phyloP scores from a whole-genome alignment of 2,329 filamentous ascomycete genomes.

The Dactylonectria estremocensis region DNA sequence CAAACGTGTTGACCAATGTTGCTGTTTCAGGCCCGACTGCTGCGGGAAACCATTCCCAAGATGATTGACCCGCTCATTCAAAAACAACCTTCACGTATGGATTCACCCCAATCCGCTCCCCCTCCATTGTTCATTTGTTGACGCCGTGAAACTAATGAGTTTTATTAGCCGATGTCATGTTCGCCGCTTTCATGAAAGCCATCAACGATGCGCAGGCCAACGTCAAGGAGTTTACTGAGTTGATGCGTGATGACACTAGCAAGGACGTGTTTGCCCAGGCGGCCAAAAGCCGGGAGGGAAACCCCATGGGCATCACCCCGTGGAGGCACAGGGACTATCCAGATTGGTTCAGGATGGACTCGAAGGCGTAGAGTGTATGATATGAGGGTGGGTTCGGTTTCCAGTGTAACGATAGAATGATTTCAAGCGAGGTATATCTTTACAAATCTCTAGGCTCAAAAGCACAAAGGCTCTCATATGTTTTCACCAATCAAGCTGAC shows the following conservation, averaged over 20 bases:
- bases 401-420: constrained; percentile 20
- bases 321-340: constrained; percentile 74
- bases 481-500: not conserved
- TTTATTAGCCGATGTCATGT: constrained; percentile 65
- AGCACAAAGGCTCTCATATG: not conserved
- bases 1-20: constrained; percentile 37
- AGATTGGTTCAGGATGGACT: constrained; percentile 65
- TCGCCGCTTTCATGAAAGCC: constrained; percentile 63
- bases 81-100: constrained; percentile 67
- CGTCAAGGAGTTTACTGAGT: constrained; percentile 65
- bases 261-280: constrained; percentile 67
- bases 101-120: constrained; percentile 31
- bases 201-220: constrained; percentile 64
- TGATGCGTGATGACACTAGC: constrained; percentile 63
- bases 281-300: constrained; percentile 66
- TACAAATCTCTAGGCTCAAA: not conserved
- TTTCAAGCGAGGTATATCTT: constrained; percentile 20
- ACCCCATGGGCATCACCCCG: constrained; percentile 70
- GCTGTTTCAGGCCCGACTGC: constrained; percentile 50
- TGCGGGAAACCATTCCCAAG: constrained; percentile 56
- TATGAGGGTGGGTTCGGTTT: constrained; percentile 5
- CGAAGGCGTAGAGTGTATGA: constrained; percentile 36
- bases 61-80: constrained; percentile 65
- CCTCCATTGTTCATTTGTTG: not conserved
- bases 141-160: constrained; percentile 30